A percentile compares a stretch with the other conserved stretches of the same genome.
phyloP scores from a whole-genome alignment of 352 stramenopile genomes.

The Globisporangium nagaii region DNA sequence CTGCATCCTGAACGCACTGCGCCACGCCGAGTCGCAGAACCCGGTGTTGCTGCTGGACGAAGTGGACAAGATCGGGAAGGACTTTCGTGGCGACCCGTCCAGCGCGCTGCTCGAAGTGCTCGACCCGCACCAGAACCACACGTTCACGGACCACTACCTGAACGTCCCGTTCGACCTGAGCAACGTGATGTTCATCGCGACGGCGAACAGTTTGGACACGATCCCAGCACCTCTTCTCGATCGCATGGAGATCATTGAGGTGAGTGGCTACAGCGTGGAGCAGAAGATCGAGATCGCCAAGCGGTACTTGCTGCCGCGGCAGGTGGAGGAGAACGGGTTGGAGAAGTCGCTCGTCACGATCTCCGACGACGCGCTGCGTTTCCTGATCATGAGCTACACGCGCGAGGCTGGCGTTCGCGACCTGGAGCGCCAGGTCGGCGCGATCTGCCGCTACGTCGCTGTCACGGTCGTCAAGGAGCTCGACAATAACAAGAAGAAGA shows the following conservation, averaged over 20 bases:
- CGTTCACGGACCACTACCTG: constrained; percentile 84
- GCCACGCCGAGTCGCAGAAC: constrained; percentile 69
- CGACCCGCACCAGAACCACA: constrained; percentile 83
- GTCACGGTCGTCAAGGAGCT: constrained; percentile 63
- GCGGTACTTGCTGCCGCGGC: constrained; percentile 71
- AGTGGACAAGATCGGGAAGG: constrained; percentile 78
- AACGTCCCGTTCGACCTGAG: constrained; percentile 87
- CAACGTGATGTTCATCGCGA: constrained; percentile 81
- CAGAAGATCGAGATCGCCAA: constrained; percentile 81
- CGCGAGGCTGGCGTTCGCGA: constrained; percentile 84
- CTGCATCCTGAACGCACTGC: constrained; percentile 74
- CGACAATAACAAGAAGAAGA: constrained; percentile 18
- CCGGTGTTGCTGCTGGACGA: constrained; percentile 85
- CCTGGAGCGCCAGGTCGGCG: constrained; percentile 72
- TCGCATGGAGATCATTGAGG: constrained; percentile 82
- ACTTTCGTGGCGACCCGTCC: constrained; percentile 57
- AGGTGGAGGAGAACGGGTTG: constrained; percentile 73
- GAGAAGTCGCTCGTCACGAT: constrained; percentile 36
- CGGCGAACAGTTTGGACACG: constrained; percentile 75
- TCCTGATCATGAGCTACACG: constrained; percentile 79
- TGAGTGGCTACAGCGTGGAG: constrained; percentile 76
- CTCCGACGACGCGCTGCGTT: constrained; percentile 53
- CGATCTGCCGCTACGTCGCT: constrained; percentile 68
- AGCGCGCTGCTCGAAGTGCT: constrained; percentile 83
- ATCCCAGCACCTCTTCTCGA: constrained; percentile 75